These are phyloP conservation scores for Solanum megistacrolobum DNA, from an alignment of 257 asterid genomes.

Conservation along the genomic window DNA sequence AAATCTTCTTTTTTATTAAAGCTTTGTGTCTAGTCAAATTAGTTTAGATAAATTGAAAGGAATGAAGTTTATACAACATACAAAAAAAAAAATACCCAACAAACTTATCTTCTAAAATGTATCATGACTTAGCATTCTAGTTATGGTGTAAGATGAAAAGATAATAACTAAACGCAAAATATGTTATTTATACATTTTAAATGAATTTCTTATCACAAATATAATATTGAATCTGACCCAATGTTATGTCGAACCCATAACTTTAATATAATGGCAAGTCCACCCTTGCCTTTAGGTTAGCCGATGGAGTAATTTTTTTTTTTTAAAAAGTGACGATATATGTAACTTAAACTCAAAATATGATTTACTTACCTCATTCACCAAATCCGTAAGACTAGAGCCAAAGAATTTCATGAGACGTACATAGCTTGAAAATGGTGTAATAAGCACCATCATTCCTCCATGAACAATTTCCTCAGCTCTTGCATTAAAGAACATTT, in stretches of 20 bases:
- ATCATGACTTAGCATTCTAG: background rate
- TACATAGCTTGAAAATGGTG: background rate
- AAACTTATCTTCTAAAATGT: background rate
- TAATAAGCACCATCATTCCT: conserved; percentile 14
- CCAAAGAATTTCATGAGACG: conserved; percentile 1
- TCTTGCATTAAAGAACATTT: conserved; percentile 15
- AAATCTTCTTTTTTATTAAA: background rate
- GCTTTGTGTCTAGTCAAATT: background rate
- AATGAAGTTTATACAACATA: background rate
- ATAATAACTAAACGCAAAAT: background rate
- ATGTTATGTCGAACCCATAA: background rate
- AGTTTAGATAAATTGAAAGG: background rate
- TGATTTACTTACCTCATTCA: conserved; percentile 23
- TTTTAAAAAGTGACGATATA: background rate
- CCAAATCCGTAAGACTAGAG: conserved; percentile 32
- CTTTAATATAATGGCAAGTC: background rate
- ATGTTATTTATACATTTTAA: no score
- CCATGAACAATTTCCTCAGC: conserved; percentile 22
- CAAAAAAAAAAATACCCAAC: background rate
- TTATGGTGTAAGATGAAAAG: background rate
- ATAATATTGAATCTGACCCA: background rate
- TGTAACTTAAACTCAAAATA: background rate
- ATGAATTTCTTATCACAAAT: no score
- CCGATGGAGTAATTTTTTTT: background rate
- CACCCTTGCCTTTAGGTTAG: background rate